Conservation (phyloP, 1,284 basidiomycete genomes). For the Marasmius sp. region DNA sequence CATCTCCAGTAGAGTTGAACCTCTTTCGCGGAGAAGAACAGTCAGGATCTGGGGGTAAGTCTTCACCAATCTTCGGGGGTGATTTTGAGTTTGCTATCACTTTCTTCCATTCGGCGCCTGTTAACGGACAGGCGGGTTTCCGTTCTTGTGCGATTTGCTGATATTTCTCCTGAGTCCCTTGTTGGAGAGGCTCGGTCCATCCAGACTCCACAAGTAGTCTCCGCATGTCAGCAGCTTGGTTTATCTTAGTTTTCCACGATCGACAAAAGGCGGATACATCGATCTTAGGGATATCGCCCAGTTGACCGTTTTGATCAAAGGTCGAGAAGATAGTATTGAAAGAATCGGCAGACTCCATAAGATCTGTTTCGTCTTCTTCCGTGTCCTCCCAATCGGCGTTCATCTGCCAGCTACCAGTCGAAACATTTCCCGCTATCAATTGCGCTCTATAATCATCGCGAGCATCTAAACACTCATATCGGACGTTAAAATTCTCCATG, state of each 20-base stretch:
- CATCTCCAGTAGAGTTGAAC: neutral
- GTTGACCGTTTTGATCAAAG: neutral
- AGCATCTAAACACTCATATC: slow-evolving; percentile 26
- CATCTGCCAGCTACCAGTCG: neutral
- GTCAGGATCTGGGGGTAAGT: neutral
- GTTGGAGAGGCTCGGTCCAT: neutral
- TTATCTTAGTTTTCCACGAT: neutral
- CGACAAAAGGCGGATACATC: neutral
- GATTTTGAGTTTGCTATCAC: neutral
- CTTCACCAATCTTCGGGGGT: neutral
- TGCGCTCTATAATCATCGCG: slow-evolving; percentile 20
- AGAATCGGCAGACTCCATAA: neutral
- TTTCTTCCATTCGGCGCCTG: neutral
- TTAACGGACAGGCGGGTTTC: neutral
- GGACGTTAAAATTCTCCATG: slow-evolving; percentile 25
- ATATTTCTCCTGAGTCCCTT: neutral
- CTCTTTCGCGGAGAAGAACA: neutral
- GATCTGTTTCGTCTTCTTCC: neutral
- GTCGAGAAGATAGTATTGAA: too few species aligned
- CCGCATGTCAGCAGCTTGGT: neutral
- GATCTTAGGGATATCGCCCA: neutral
- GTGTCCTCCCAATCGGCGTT: neutral
- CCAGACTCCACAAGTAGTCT: neutral
- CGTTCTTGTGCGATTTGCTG: neutral
- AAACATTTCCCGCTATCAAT: slow-evolving; percentile 2